Evolutionary conservation across 1,284 basidiomycete genomes (phyloP).

Genomic region (Coniophora puteana): DNA sequence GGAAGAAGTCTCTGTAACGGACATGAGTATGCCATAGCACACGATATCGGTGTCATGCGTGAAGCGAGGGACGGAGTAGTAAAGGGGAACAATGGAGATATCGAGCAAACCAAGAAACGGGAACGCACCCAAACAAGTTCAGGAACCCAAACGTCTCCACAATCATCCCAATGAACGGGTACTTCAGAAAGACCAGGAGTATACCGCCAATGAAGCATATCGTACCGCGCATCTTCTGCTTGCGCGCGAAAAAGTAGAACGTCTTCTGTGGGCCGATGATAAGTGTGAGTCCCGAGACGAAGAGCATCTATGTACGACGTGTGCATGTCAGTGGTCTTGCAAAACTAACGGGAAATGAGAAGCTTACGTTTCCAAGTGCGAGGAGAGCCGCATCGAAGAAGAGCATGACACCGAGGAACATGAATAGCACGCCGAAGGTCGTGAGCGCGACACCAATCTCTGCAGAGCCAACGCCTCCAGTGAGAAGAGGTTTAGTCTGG

Average conservation of each 20-base stretch:
- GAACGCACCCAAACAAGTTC: constrained; percentile 93
- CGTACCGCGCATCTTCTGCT: constrained; percentile 95
- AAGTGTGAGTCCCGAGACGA: constrained; percentile 87
- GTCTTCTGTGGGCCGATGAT: constrained; percentile 97
- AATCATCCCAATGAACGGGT: constrained; percentile 91
- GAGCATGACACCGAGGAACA: constrained; percentile 92
- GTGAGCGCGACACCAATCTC: constrained; percentile 97
- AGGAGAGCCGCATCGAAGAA: constrained; percentile 98
- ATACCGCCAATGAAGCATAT: constrained; percentile 90
- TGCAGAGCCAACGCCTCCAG: constrained; percentile 27
- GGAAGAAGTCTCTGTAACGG: constrained; percentile 91
- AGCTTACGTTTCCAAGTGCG: constrained; percentile 89
- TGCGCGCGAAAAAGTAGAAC: constrained; percentile 96
- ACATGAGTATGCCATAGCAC: constrained; percentile 11
- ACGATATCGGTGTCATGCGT: too few relatives aligned
- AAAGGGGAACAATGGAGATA: neutral
- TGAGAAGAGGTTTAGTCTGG: neutral
- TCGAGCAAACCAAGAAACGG: neutral
- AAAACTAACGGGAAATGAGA: constrained; percentile 2
- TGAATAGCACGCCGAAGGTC: constrained; percentile 95
- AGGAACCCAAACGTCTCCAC: constrained; percentile 96
- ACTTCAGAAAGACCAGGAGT: constrained; percentile 84
- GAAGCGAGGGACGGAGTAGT: too few relatives aligned
- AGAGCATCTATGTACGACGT: constrained; percentile 66
- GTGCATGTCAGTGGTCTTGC: constrained; percentile 4